These are phyloP conservation scores for Pinus taeda DNA, from an alignment of 75 land plant species.

Conservation along the genomic window DNA sequence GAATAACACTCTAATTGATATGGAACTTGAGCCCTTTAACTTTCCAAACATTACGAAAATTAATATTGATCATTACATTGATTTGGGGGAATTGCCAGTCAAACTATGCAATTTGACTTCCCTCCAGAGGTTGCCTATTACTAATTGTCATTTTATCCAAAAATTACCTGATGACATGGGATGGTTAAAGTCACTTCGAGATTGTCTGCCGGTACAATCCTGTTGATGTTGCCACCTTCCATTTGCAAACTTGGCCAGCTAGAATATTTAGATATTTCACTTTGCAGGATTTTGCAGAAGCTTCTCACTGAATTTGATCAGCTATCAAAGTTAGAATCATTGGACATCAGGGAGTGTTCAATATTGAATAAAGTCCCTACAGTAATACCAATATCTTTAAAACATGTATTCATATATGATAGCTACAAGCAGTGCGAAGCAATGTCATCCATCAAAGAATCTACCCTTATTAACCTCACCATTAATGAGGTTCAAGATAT, in stretches of 20 bases:
- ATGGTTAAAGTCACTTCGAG: constrained; percentile 24
- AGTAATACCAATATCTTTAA: background rate
- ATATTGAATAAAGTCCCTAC: constrained; percentile 29
- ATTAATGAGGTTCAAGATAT: no score
- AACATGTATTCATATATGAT: background rate
- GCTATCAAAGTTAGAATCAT: constrained; percentile 35
- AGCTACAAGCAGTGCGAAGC: no score
- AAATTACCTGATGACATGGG: constrained; percentile 44
- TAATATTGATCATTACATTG: constrained; percentile 46
- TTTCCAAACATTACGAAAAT: constrained; percentile 48
- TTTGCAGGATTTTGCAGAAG: constrained; percentile 30
- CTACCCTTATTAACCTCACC: no score
- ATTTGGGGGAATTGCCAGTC: constrained; percentile 36
- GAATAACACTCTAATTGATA: constrained; percentile 8
- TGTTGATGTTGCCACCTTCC: constrained; percentile 37
- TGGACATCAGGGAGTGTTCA: constrained; percentile 64
- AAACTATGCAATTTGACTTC: constrained; percentile 21
- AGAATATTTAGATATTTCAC: constrained; percentile 52
- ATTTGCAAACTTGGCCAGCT: constrained; percentile 28
- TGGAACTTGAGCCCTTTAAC: background rate
- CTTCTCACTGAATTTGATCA: constrained; percentile 42
- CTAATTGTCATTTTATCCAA: constrained; percentile 45
- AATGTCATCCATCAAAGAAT: no score
- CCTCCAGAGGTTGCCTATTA: constrained; percentile 34
- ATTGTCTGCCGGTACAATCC: constrained; percentile 42